Percentiles rank a stretch among this genome's conserved stretches.
These are phyloP conservation scores for Neurospora sp. DNA, from an alignment of 495 filamentous ascomycete genomes.

Conservation along the genomic window DNA sequence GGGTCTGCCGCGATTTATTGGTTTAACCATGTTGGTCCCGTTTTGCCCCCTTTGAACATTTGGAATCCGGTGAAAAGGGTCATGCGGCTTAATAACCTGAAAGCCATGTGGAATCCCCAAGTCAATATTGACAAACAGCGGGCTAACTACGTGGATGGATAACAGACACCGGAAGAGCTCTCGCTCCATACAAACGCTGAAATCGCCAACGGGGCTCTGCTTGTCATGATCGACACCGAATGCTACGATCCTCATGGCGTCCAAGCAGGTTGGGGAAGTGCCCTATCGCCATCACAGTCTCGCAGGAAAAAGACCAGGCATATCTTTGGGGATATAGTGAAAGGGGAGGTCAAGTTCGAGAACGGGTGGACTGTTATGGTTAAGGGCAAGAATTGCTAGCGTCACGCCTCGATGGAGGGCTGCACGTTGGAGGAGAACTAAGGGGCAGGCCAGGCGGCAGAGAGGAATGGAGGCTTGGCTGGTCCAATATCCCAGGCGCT, in stretches of 20 bases:
- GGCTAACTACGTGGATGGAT: neutral
- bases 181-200: neutral
- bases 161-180: neutral
- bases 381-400: too few species aligned
- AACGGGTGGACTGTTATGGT: too few species aligned
- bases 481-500: neutral
- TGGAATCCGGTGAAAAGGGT: neutral
- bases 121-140: neutral
- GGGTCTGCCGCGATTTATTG: neutral
- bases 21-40: neutral
- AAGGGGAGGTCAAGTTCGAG: too few species aligned
- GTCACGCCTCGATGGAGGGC: neutral
- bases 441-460: neutral
- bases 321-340: too few species aligned
- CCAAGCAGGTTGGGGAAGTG: neutral
- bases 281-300: too few species aligned
- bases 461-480: neutral
- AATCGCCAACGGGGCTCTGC: neutral
- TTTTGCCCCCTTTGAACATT: neutral
- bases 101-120: neutral
- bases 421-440: neutral
- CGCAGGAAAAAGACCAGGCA: too few species aligned
- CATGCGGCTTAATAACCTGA: too few species aligned
- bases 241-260: neutral
- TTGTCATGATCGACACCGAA: neutral